Evolutionary conservation across 371 early-diverging fungal species (phyloP).

Genomic region (Encephalitozoon hellem): DNA sequence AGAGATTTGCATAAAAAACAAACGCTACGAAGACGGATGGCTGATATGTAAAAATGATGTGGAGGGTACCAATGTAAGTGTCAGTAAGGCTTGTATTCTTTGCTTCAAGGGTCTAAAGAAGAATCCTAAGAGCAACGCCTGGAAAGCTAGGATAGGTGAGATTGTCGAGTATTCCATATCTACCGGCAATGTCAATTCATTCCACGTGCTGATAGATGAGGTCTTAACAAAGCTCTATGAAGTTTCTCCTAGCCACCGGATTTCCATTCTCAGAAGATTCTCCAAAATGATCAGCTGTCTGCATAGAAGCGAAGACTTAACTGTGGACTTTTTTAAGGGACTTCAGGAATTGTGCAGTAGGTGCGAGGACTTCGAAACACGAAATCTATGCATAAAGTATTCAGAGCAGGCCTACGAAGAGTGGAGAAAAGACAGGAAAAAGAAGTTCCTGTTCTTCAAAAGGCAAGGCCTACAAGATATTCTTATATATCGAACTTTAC

Average conservation of each 20-base stretch:
- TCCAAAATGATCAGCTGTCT: background rate
- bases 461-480: background rate
- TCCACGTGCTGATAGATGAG: constrained; percentile 3
- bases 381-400: constrained; percentile 19
- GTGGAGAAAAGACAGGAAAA: constrained; percentile 22
- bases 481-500: constrained; percentile 12
- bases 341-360: constrained; percentile 14
- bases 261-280: background rate
- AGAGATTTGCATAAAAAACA: constrained; percentile 43
- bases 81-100: constrained; percentile 3
- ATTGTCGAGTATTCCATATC: background rate
- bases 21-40: constrained; percentile 57
- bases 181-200: background rate
- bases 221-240: background rate
- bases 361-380: constrained; percentile 14
- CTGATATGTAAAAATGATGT: constrained; percentile 23
- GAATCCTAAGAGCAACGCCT: background rate
- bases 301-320: constrained; percentile 12
- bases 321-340: background rate
- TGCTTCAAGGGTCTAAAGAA: constrained; percentile 11
- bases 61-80: background rate
- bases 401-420: constrained; percentile 14
- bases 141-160: constrained; percentile 16
- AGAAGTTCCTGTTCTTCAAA: background rate
- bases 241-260: background rate